Evolutionary conservation across 139 green algal genomes (phyloP).

Genomic region (Tetraselmis chui): DNA sequence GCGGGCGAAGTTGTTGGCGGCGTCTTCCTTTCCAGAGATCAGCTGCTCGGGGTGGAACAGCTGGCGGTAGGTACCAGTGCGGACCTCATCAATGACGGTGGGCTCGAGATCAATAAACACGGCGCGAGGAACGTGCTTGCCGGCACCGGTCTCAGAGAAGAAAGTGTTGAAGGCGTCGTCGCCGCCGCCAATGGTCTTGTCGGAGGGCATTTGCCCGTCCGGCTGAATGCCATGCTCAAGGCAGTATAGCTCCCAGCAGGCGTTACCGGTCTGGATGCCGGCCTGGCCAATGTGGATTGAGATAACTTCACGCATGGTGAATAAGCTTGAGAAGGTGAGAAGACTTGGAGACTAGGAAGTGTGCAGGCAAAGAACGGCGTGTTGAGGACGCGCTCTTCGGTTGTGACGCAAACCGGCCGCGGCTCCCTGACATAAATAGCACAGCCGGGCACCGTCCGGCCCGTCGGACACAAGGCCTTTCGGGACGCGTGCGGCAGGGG

Average conservation of each 20-base stretch:
- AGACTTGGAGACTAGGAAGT: too few species aligned
- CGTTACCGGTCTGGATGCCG: slow-evolving; percentile 87
- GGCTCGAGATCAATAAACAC: slow-evolving; percentile 96
- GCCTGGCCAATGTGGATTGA: slow-evolving; percentile 94
- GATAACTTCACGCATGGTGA: slow-evolving; percentile 93
- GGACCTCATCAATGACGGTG: slow-evolving; percentile 93
- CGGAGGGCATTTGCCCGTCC: slow-evolving; percentile 71
- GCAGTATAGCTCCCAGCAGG: slow-evolving; percentile 99
- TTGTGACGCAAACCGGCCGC: too few species aligned
- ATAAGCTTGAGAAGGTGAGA: too few species aligned
- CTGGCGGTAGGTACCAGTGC: slow-evolving; percentile 92
- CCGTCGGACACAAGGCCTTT: too few species aligned
- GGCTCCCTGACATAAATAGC: too few species aligned
- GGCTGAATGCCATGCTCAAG: slow-evolving; percentile 88
- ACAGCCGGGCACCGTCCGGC: too few species aligned
- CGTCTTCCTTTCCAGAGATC: slow-evolving; percentile 93
- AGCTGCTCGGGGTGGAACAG: slow-evolving; percentile 98
- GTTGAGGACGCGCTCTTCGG: too few species aligned
- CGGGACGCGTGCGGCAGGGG: too few species aligned
- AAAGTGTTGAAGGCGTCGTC: slow-evolving; percentile 96
- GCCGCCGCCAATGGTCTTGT: slow-evolving; percentile 85
- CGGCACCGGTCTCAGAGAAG: slow-evolving; percentile 91
- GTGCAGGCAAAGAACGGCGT: too few species aligned
- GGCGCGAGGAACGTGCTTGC: slow-evolving; percentile 89
- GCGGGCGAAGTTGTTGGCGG: slow-evolving; percentile 81